Conservation (phyloP, 83 land plant species). For the Larix sibirica region DNA sequence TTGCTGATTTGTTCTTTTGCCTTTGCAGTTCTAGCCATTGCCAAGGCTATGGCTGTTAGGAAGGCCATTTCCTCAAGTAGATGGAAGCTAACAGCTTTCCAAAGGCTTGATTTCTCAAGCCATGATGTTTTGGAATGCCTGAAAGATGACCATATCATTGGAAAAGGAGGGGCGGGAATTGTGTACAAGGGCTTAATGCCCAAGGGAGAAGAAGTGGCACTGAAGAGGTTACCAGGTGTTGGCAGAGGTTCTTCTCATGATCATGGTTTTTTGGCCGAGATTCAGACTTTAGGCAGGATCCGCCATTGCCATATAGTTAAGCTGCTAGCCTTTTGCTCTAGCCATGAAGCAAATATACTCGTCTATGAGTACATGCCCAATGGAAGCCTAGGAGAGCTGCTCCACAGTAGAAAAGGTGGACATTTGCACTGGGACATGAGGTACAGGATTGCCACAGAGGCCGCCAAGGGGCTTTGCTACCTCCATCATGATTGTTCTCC, state of each 20-base stretch:
- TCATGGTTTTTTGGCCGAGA: slow-evolving; percentile 68
- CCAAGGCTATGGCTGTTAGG: slow-evolving; percentile 40
- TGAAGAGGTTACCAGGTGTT: slow-evolving; percentile 57
- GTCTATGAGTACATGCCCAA: slow-evolving; percentile 42
- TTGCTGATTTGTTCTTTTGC: slow-evolving; percentile 52
- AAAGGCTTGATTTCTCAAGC: slow-evolving; percentile 49
- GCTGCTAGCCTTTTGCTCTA: slow-evolving; percentile 20
- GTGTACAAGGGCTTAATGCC: slow-evolving; percentile 61
- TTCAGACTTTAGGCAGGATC: slow-evolving; percentile 69
- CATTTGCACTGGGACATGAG: slow-evolving; percentile 56
- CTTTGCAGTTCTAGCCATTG: slow-evolving; percentile 49
- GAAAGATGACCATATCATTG: slow-evolving; percentile 68
- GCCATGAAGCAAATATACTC: slow-evolving; percentile 42
- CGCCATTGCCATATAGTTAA: slow-evolving; percentile 75
- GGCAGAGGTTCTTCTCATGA: slow-evolving; percentile 45
- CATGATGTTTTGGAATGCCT: slow-evolving; percentile 63
- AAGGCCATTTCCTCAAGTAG: slow-evolving; percentile 14
- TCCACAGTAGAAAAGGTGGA: slow-evolving; percentile 63
- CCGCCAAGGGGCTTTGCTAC: slow-evolving; percentile 69
- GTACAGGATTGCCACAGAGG: slow-evolving; percentile 65
- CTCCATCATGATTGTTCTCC: slow-evolving; percentile 56
- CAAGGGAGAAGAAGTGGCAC: slow-evolving; percentile 58
- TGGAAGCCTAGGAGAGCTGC: slow-evolving; percentile 59
- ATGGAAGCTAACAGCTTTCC: slow-evolving; percentile 70
- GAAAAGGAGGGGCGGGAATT: slow-evolving; percentile 73